Evolutionary conservation across 2,329 filamentous ascomycete species (phyloP).

Genomic region (Exophiala aquamarina): DNA sequence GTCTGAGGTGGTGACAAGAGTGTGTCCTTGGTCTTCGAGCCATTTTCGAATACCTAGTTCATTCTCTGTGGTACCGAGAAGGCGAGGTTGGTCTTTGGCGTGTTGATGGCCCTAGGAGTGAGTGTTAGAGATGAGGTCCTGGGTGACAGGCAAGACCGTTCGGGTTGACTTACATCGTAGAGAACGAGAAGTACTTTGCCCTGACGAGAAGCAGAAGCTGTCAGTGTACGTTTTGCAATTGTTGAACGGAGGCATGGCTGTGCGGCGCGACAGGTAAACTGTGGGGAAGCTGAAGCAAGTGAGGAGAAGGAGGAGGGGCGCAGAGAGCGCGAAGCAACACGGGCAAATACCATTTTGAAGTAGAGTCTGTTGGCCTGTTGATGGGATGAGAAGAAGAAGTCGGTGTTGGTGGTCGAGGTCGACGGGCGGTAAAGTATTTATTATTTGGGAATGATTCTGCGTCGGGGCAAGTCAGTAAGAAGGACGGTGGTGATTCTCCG

Average conservation of each 20-base stretch:
- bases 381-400: slow-evolving; percentile 8
- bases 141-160: not conserved
- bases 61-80: slow-evolving; percentile 96
- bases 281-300: slow-evolving; percentile 37
- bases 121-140: slow-evolving; percentile 4
- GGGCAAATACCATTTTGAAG: slow-evolving; percentile 63
- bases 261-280: slow-evolving; percentile 46
- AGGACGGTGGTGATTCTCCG: slow-evolving; percentile 3
- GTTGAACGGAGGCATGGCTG: slow-evolving; percentile 20
- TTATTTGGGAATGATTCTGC: slow-evolving; percentile 7
- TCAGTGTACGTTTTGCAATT: slow-evolving; percentile 55
- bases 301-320: slow-evolving; percentile 49
- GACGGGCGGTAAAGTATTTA: slow-evolving; percentile 13
- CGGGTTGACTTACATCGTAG: slow-evolving; percentile 70
- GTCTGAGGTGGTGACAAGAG: slow-evolving; percentile 92
- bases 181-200: slow-evolving; percentile 94
- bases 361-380: slow-evolving; percentile 1
- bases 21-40: slow-evolving; percentile 97
- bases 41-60: slow-evolving; percentile 96
- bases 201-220: slow-evolving; percentile 68
- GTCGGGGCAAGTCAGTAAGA: not conserved
- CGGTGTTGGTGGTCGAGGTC: slow-evolving; percentile 6
- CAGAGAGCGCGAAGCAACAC: slow-evolving; percentile 57
- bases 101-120: slow-evolving; percentile 68
- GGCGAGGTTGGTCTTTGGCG: slow-evolving; percentile 80